Conservation (phyloP, 192 early-diverging fungal species). For the Backusella psychrophila region DNA sequence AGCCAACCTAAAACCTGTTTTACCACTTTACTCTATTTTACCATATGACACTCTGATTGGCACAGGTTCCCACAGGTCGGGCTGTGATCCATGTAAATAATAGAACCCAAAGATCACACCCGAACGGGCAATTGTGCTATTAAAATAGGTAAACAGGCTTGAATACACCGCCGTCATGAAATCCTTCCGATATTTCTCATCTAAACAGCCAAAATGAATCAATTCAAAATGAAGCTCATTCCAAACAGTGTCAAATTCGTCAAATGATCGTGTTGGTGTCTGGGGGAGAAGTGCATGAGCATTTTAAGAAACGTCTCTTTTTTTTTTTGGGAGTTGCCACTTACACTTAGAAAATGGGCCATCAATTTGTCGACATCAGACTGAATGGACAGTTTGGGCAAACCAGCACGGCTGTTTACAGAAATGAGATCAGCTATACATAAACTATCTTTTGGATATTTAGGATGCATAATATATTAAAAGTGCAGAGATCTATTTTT, state of each 20-base stretch:
- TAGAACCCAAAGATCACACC: background rate
- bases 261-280: background rate
- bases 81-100: background rate
- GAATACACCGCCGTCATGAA: background rate
- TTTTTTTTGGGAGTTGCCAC: background rate
- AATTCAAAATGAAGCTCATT: conserved; percentile 8
- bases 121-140: background rate
- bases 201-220: conserved; percentile 2
- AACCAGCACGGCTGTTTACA: background rate
- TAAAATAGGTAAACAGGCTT: background rate
- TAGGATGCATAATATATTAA: background rate
- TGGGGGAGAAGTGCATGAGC: background rate
- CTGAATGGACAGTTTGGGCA: background rate
- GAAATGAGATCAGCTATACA: background rate
- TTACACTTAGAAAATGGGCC: conserved; percentile 6
- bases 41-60: background rate
- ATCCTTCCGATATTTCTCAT: background rate
- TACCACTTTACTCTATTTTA: background rate
- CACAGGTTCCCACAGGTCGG: background rate
- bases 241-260: conserved; percentile 6
- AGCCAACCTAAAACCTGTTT: background rate
- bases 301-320: background rate
- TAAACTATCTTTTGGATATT: background rate
- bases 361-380: conserved; percentile 9
- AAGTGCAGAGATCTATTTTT: background rate